Conservation (phyloP, 2,329 filamentous ascomycete genomes). For the Aspergillus pseudoterreus region DNA sequence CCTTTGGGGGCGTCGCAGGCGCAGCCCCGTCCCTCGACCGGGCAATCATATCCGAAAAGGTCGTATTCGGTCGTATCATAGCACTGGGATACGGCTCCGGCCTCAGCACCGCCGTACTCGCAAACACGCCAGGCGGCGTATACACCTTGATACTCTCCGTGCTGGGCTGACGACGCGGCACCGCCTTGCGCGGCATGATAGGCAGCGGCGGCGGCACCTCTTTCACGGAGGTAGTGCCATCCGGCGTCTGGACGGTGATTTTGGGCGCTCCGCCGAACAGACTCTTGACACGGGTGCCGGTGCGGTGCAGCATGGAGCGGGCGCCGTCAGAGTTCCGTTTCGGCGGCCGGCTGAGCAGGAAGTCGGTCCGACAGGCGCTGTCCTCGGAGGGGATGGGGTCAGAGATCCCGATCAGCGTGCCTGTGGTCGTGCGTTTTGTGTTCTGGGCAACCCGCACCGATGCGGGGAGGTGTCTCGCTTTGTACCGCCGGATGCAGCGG, state of each 20-base stretch:
- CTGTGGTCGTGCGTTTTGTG: slow-evolving; percentile 30
- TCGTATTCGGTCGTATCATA: slow-evolving; percentile 27
- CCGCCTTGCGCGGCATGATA: slow-evolving; percentile 15
- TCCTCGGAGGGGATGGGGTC: slow-evolving; percentile 43
- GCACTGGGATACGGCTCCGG: slow-evolving; percentile 23
- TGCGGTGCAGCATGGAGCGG: slow-evolving; percentile 32
- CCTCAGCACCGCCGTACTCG: slow-evolving; percentile 21
- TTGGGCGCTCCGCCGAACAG: slow-evolving; percentile 28
- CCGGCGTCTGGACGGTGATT: slow-evolving; percentile 14
- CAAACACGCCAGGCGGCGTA: slow-evolving; percentile 37
- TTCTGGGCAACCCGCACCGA: slow-evolving; percentile 22
- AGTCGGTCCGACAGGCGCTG: slow-evolving; percentile 42
- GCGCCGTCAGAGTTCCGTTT: slow-evolving; percentile 22
- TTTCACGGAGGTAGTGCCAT: slow-evolving; percentile 10
- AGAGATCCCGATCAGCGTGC: slow-evolving; percentile 36
- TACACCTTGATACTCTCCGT: slow-evolving; percentile 48
- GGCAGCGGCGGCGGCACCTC: slow-evolving; percentile 19
- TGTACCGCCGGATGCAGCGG: slow-evolving; percentile 33
- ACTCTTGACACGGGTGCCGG: slow-evolving; percentile 34
- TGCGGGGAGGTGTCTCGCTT: slow-evolving; percentile 14
- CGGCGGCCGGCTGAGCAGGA: slow-evolving; percentile 32
- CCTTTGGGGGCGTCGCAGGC: slow-evolving; percentile 14
- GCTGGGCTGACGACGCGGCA: slow-evolving; percentile 29
- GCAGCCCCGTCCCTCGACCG: slow-evolving; percentile 29
- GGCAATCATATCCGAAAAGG: slow-evolving; percentile 37